phyloP scores from a whole-genome alignment of 257 asterid genomes.

The Scutellaria baicalensis region DNA sequence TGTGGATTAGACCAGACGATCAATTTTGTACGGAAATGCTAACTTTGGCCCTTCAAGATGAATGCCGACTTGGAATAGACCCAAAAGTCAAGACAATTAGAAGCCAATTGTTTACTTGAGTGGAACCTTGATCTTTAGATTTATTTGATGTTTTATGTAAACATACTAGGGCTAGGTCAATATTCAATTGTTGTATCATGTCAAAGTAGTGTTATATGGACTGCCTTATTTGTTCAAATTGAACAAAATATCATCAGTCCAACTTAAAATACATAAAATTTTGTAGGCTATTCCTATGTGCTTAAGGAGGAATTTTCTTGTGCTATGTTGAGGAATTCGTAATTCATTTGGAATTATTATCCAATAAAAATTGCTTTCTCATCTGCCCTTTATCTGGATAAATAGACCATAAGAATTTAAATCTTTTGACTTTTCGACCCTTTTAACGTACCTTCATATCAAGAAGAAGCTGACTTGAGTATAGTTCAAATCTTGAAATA shows the following conservation, averaged over 20 bases:
- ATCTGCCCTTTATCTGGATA: neutral
- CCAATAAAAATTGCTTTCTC: too few species aligned
- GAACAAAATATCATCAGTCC: neutral
- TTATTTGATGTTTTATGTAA: conserved; percentile 17
- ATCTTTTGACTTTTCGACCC: too few species aligned
- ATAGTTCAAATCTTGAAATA: neutral
- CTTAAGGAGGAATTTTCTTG: neutral
- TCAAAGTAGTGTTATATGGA: neutral
- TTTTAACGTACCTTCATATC: too few species aligned
- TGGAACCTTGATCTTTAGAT: neutral
- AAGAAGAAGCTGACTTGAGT: neutral
- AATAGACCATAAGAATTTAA: neutral
- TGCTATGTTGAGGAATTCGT: neutral
- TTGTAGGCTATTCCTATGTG: neutral
- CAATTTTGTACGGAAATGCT: conserved; percentile 90
- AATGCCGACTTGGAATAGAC: conserved; percentile 38
- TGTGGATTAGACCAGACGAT: conserved; percentile 77
- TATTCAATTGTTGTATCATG: conserved; percentile 21
- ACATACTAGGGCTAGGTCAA: conserved; percentile 14
- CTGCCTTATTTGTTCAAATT: neutral
- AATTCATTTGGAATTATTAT: neutral
- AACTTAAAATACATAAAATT: neutral
- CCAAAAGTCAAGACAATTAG: conserved; percentile 30
- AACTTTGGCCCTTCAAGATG: conserved; percentile 77
- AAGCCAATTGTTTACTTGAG: conserved; percentile 34